Base-by-base conservation (phyloP, 352 stramenopile genomes). In the Globisporangium alternatum region DNA sequence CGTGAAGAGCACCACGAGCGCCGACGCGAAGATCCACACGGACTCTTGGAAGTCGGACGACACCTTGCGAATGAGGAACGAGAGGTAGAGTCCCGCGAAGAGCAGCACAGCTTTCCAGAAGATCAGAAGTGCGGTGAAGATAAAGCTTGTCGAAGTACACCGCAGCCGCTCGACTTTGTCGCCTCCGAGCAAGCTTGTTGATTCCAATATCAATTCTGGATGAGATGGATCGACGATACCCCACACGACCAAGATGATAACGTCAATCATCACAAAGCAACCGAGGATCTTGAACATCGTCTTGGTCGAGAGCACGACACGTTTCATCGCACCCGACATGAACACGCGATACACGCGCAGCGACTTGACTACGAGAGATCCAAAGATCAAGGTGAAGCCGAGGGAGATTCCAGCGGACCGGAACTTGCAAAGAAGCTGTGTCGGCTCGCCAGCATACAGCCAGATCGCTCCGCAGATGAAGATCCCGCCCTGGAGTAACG, bases 41-140 rank as follows among this genome's bases (percentile, higher is more conserved):
- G 75, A 75, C n/a, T 60, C 54, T 4, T 60, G 55, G 21, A 61
- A 61, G 15, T 61, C 55, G 0, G 71, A 62, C 31, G 78, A 87
- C n/a, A 86, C 78, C 21, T 86, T 74, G n/a, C 75, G 80, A 62
- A 88, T 89, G 3, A 86, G 45, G 54, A 89, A 86, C 39, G 75
- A 81, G 10, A 86, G 31, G 53, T 81, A 88, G 12, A 85, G 61
- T 0, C 74, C 76, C 5, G 70, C 0, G 13, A 80, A 70, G 25
- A 86, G 68, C 48, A 87, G 6, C 15, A 87, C 78, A 0, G 74
- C 61, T 35, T 89, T 89, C 73, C 74, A 87, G 56, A 89, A 87
- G 28, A 87, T 83, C 19, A 82, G 58, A 9, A 86, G 44, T 8
- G 69, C 70, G 10, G 66, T 73, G 60, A 89, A 89, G 47, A 87